phyloP scores from a whole-genome alignment of 2,329 filamentous ascomycete genomes.

The Xylaria sp. region DNA sequence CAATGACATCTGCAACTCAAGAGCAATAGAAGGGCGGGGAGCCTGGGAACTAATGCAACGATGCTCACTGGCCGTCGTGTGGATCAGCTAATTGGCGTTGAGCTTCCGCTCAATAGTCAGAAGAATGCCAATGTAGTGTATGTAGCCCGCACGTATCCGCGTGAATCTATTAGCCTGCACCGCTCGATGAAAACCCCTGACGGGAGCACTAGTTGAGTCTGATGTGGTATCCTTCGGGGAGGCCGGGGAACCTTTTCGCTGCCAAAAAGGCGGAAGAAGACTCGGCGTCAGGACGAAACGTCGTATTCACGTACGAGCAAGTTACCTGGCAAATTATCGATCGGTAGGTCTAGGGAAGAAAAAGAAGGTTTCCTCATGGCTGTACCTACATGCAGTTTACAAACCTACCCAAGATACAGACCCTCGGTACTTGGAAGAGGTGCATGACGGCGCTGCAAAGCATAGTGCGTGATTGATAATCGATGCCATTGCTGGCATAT shows the following conservation, averaged over 20 bases:
- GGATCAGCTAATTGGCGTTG: neutral
- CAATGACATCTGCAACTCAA: conserved; percentile 20
- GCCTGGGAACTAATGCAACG: conserved; percentile 17
- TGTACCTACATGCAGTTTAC: too few relatives aligned
- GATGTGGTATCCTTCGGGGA: neutral
- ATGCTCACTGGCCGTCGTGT: neutral
- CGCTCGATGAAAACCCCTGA: neutral
- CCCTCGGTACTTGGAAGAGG: neutral
- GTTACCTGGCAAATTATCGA: neutral
- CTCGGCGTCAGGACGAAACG: neutral
- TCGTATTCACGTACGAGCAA: neutral
- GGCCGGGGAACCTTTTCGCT: neutral
- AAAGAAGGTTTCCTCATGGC: neutral
- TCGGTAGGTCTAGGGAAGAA: too few relatives aligned
- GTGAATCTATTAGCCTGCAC: neutral
- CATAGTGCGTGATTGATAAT: neutral
- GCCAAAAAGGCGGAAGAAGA: neutral
- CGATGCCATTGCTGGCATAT: neutral
- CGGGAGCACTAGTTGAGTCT: neutral
- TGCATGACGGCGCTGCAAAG: neutral
- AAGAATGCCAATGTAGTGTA: neutral
- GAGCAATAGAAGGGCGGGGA: conserved; percentile 14
- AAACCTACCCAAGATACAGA: neutral
- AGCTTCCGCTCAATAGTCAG: neutral
- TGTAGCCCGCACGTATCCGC: too few relatives aligned